Base-by-base conservation (phyloP, 1,139 yeast genomes). In the Entelexis paramagnoliae region DNA sequence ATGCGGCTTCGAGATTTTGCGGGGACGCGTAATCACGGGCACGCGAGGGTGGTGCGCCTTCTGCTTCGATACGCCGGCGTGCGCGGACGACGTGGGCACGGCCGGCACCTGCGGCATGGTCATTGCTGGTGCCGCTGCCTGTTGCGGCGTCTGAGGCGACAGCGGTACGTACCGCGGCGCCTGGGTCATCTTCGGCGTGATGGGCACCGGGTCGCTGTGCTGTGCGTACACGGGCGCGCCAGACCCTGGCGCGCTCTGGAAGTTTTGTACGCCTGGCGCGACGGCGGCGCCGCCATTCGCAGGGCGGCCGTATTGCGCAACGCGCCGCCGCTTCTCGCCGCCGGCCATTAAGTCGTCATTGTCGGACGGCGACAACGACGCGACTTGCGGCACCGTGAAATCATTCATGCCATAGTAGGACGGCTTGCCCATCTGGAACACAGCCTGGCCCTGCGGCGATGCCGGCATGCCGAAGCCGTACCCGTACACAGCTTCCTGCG, bases 241-340 rank as follows among this genome's bases (percentile, higher is more conserved):
- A 19, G 20, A 4, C 22, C n/a, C n/a, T n/a, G n/a, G n/a, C n/a
- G n/a, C n/a, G n/a, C n/a, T n/a, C n/a, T n/a, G n/a, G n/a, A n/a
- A n/a, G n/a, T n/a, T n/a, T n/a, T 35, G 39, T 26, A n/a, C 26
- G 39, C 39, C 39, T n/a, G n/a, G n/a, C n/a, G n/a, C n/a, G n/a
- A n/a, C 28, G 3, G 28, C 10, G 10, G 28, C 28, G 3, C 28
- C 28, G 7, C 10, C 28, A 2, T 10, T 10, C 11, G 17, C 54
- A 7, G 55, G 38, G 45, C 55, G 33, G 57, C 48, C 44, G 46
- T 41, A 32, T 11, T 45, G 19, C 26, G 14, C 43, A 9, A 51
- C 53, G 10, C 55, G 52, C 1, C 57, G 48, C 10, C 57, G 49
- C 48, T 54, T 54, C 50, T 54, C 55, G 32, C 57, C 57, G 14